Percentiles rank a stretch among this genome's conserved stretches.
Conservation (phyloP, 2,329 filamentous ascomycete genomes). For the Bipolaris oryzae region DNA sequence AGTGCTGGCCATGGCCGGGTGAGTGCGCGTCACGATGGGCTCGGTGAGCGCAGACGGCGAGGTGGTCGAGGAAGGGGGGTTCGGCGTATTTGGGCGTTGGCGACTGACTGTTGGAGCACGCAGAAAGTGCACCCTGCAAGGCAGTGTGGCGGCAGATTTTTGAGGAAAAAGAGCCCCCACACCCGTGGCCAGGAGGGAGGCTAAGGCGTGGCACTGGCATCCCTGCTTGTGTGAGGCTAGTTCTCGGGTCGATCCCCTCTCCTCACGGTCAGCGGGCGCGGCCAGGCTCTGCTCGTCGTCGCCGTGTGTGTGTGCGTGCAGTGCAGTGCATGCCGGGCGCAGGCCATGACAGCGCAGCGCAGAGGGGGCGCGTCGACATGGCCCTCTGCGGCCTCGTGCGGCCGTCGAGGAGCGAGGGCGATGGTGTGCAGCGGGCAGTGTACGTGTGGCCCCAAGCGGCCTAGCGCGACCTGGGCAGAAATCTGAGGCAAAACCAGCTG, state of each 20-base stretch:
- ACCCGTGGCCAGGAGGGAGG: conserved; percentile 7
- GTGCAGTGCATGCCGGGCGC: neutral
- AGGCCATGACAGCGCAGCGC: neutral
- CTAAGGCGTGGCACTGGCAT: conserved; percentile 14
- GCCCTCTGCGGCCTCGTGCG: too few species aligned
- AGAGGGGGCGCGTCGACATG: neutral
- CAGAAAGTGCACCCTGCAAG: conserved; percentile 5
- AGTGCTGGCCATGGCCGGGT: conserved; percentile 17
- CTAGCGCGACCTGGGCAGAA: conserved; percentile 18
- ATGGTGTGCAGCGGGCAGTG: conserved; percentile 2
- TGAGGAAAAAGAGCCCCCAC: conserved; percentile 18
- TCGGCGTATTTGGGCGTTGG: conserved; percentile 8
- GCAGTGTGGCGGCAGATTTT: conserved; percentile 20
- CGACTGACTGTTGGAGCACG: conserved; percentile 2
- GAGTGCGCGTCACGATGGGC: neutral
- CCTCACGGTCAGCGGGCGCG: neutral
- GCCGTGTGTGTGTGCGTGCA: neutral
- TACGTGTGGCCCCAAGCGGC: conserved; percentile 4
- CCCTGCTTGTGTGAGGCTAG: conserved; percentile 11
- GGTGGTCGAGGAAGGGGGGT: neutral
- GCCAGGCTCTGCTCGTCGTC: neutral
- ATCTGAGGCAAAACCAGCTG: conserved; percentile 25
- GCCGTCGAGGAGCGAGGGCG: neutral
- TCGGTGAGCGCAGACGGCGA: conserved; percentile 1
- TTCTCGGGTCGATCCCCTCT: conserved; percentile 19